A percentile compares a stretch with the other conserved stretches of the same genome.
Conservation (phyloP, 2,329 filamentous ascomycete genomes). For the Claviceps arundinis region DNA sequence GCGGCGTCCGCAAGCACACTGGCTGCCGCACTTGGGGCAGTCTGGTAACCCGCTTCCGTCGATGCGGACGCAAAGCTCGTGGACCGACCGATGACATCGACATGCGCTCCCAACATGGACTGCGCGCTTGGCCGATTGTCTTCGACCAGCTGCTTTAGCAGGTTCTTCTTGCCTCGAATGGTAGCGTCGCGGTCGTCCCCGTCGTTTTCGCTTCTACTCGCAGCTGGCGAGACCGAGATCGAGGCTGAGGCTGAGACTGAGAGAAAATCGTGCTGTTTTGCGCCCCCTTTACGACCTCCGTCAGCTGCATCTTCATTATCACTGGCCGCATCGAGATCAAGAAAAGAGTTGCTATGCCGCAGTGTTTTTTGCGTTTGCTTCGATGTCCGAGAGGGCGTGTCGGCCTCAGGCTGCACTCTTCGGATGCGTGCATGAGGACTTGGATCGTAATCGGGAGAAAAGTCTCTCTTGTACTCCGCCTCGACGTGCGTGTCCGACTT, state of each 20-base stretch:
- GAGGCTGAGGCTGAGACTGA: neutral
- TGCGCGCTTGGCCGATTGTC: constrained; percentile 13
- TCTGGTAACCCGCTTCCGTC: constrained; percentile 26
- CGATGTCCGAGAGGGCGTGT: constrained; percentile 23
- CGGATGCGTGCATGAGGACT: constrained; percentile 60
- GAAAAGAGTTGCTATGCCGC: constrained; percentile 32
- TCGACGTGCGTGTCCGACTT: constrained; percentile 15
- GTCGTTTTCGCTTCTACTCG: neutral
- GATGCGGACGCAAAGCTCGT: constrained; percentile 22
- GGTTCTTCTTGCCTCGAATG: constrained; percentile 15
- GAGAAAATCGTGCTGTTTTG: neutral
- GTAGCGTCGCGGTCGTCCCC: constrained; percentile 16
- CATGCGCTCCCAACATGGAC: constrained; percentile 27
- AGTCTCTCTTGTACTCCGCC: constrained; percentile 38
- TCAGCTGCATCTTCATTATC: constrained; percentile 29
- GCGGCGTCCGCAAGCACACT: constrained; percentile 31
- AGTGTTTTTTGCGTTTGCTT: constrained; percentile 16
- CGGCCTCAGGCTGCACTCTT: constrained; percentile 38
- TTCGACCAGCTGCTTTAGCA: constrained; percentile 11
- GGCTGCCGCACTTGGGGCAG: constrained; percentile 28
- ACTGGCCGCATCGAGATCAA: constrained; percentile 34
- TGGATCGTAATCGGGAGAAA: constrained; percentile 65
- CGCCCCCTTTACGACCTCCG: constrained; percentile 5
- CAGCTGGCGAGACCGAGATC: neutral
- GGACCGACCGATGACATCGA: constrained; percentile 23